phyloP scores from a whole-genome alignment of 208 protist genomes.

The Hexamita inflata region DNA sequence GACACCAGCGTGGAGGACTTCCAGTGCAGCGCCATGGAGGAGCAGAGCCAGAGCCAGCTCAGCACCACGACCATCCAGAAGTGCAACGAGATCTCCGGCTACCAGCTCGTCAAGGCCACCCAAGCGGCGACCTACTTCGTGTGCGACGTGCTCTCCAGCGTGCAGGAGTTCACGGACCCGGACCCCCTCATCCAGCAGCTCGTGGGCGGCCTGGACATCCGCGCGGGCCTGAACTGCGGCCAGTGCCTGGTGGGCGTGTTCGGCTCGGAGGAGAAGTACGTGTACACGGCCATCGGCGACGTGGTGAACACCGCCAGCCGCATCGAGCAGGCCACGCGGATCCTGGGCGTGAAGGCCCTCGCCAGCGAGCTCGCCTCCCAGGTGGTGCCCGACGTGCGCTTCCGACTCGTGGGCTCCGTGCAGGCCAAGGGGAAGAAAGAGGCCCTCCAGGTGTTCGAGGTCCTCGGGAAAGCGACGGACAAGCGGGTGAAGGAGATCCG shows the following conservation, averaged over 20 bases:
- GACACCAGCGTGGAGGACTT: too few relatives aligned
- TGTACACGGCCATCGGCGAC: conserved; percentile 10
- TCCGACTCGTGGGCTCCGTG: background rate
- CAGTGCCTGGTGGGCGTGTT: conserved; percentile 7
- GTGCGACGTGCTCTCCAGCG: background rate
- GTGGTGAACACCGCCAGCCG: background rate
- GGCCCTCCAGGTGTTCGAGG: background rate
- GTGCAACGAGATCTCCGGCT: too few relatives aligned
- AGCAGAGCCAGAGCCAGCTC: background rate
- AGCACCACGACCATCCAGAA: too few relatives aligned
- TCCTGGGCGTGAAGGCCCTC: background rate
- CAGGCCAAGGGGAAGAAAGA: conserved; percentile 12
- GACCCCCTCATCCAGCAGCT: too few relatives aligned
- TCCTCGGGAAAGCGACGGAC: too few relatives aligned
- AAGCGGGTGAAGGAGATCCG: too few relatives aligned
- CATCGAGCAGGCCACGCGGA: background rate
- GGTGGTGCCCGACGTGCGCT: background rate
- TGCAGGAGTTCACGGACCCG: background rate
- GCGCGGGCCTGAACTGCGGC: background rate
- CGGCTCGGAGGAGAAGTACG: background rate
- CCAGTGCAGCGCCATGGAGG: background rate
- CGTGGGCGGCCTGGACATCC: background rate
- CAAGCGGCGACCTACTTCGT: background rate
- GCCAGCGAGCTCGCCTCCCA: background rate
- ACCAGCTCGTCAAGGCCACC: background rate